phyloP scores from a whole-genome alignment of 1,284 basidiomycete species.

The Ustilago vetiveriae region DNA sequence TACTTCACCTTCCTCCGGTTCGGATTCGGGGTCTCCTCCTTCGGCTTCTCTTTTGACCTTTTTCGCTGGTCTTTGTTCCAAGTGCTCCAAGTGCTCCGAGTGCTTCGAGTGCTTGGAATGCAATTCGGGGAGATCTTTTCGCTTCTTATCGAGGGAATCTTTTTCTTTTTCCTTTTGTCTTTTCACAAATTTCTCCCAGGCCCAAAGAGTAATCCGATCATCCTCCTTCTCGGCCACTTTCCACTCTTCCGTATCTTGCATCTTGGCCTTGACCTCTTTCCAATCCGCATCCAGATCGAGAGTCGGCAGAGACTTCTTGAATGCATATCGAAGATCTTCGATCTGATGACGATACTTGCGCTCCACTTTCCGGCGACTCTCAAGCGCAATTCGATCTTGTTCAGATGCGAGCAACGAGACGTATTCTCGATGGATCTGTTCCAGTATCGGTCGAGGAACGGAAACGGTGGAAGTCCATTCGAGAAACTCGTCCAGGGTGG shows the following conservation, averaged over 20 bases:
- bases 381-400: conserved; percentile 65
- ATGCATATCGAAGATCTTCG: conserved; percentile 93
- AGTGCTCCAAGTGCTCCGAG: too few relatives aligned
- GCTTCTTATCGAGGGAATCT: conserved; percentile 8
- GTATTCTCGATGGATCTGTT: conserved; percentile 21
- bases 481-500: conserved; percentile 71
- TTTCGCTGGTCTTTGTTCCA: background rate
- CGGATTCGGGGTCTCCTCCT: conserved; percentile 21
- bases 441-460: conserved; percentile 21
- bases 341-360: conserved; percentile 84
- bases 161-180: conserved; percentile 50
- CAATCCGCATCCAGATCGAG: conserved; percentile 45
- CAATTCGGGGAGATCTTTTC: conserved; percentile 23
- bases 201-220: conserved; percentile 41
- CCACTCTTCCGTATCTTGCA: conserved; percentile 41
- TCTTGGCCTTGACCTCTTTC: conserved; percentile 18
- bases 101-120: too few relatives aligned
- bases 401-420: conserved; percentile 32
- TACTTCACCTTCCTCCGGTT: conserved; percentile 47
- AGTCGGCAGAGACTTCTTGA: conserved; percentile 85
- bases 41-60: conserved; percentile 13
- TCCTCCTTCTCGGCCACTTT: conserved; percentile 41
- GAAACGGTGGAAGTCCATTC: conserved; percentile 43
- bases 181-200: conserved; percentile 62
- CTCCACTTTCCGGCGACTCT: conserved; percentile 80